These are phyloP conservation scores for Blumeria graminis DNA, from an alignment of 2,329 filamentous ascomycete genomes.

Conservation along the genomic window DNA sequence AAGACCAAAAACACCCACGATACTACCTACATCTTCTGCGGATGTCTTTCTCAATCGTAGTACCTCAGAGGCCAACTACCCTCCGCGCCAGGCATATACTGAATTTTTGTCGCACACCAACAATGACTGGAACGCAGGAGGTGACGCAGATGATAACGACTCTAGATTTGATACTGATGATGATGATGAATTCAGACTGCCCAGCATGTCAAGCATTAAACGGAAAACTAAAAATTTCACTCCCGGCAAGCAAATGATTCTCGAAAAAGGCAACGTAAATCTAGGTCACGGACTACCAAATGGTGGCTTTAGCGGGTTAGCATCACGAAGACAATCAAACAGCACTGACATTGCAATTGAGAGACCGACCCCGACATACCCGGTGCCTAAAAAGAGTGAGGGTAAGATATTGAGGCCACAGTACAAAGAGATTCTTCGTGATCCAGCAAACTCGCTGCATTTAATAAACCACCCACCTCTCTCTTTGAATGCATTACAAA, in stretches of 20 bases:
- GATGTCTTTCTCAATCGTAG: conserved; percentile 30
- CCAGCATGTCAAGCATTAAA: conserved; percentile 79
- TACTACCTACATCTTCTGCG: conserved; percentile 26
- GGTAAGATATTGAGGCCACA: conserved; percentile 91
- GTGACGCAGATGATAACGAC: conserved; percentile 49
- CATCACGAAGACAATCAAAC: conserved; percentile 42
- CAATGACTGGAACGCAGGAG: conserved; percentile 57
- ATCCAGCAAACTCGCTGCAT: conserved; percentile 82
- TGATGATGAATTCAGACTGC: conserved; percentile 86
- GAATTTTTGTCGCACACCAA: conserved; percentile 62
- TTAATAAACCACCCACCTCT: conserved; percentile 71
- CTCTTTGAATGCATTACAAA: conserved; percentile 48
- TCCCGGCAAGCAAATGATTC: conserved; percentile 3
- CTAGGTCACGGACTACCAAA: conserved; percentile 19
- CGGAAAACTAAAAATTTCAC: conserved; percentile 31
- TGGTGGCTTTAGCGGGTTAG: conserved; percentile 15
- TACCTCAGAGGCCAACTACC: conserved; percentile 29
- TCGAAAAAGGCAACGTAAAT: conserved; percentile 7
- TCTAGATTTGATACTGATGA: conserved; percentile 61
- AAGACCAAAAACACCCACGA: conserved; percentile 52
- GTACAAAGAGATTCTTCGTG: conserved; percentile 82
- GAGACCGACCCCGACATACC: conserved; percentile 59
- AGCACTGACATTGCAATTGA: conserved; percentile 91
- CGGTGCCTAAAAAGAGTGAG: conserved; percentile 68
- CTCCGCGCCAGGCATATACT: conserved; percentile 50